These are phyloP conservation scores for Plasmopara halstedii DNA, from an alignment of 352 stramenopile genomes.

Conservation along the genomic window DNA sequence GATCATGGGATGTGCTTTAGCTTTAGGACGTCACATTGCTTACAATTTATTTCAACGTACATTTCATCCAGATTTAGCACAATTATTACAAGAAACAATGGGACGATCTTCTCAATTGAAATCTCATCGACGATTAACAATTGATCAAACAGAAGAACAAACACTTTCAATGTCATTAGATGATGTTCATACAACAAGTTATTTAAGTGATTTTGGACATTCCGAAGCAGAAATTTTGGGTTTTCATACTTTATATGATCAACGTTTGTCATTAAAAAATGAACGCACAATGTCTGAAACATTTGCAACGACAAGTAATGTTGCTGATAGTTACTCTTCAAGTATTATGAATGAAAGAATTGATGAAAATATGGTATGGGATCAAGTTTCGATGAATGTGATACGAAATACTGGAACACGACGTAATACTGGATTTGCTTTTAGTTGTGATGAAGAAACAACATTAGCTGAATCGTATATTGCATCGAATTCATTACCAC, in stretches of 20 bases:
- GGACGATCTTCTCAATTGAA: slow-evolving; percentile 12
- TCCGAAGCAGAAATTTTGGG: slow-evolving; percentile 43
- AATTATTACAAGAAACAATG: slow-evolving; percentile 65
- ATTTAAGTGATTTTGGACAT: slow-evolving; percentile 39
- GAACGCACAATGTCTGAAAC: no score
- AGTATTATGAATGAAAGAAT: no score
- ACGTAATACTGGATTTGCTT: slow-evolving; percentile 68
- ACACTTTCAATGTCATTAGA: slow-evolving; percentile 74
- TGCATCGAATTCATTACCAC: slow-evolving; percentile 65
- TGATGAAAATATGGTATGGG: no score
- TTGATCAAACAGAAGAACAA: slow-evolving; percentile 66
- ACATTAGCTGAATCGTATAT: slow-evolving; percentile 80
- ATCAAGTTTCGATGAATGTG: slow-evolving; percentile 30
- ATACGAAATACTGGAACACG: slow-evolving; percentile 28
- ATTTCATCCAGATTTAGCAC: slow-evolving; percentile 60
- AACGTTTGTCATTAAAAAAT: no score
- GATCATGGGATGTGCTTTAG: slow-evolving; percentile 57
- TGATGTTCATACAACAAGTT: slow-evolving; percentile 44
- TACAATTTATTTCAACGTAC: slow-evolving; percentile 79
- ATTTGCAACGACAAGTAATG: slow-evolving; percentile 2
- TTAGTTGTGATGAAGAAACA: slow-evolving; percentile 80
- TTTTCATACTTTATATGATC: no score
- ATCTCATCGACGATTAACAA: slow-evolving; percentile 50
- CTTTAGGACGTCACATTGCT: slow-evolving; percentile 59
- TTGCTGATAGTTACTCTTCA: slow-evolving; percentile 48